Evolutionary conservation across 257 asterid species (phyloP).

Genomic region (Schizonepeta tenuifolia): DNA sequence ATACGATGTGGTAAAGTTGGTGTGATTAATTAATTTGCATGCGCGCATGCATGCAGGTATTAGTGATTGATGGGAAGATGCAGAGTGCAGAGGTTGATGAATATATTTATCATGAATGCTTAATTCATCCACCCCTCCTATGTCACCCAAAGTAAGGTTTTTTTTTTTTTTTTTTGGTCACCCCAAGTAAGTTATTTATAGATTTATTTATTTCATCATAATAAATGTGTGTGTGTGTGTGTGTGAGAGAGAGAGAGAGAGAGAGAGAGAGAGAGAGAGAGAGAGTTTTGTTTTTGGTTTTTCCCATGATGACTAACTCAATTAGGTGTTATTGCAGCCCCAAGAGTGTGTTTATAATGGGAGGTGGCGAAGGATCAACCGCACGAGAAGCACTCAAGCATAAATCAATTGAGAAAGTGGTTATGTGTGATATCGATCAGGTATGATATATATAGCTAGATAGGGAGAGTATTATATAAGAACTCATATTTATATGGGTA

Average conservation of each 20-base stretch:
- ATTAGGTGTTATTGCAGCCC: slow-evolving; percentile 52
- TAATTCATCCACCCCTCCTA: slow-evolving; percentile 90
- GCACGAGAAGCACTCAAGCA: slow-evolving; percentile 95
- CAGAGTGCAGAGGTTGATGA: slow-evolving; percentile 98
- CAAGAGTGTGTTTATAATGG: slow-evolving; percentile 77
- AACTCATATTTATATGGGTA: too few species aligned
- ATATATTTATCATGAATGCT: slow-evolving; percentile 93
- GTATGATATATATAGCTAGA: too few species aligned
- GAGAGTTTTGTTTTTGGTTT: too few species aligned
- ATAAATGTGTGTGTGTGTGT: too few species aligned
- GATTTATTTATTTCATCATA: too few species aligned
- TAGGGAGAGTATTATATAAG: too few species aligned
- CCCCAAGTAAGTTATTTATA: too few species aligned
- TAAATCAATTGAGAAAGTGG: slow-evolving; percentile 73
- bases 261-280: too few species aligned
- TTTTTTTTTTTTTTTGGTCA: too few species aligned
- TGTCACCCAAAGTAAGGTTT: slow-evolving; percentile 44
- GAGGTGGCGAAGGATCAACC: slow-evolving; percentile 98
- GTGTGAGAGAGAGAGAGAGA: too few species aligned
- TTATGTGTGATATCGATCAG: slow-evolving; percentile 97
- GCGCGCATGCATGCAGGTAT: slow-evolving; percentile 48
- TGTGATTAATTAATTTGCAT: not conserved
- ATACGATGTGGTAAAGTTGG: too few species aligned
- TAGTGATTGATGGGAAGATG: slow-evolving; percentile 99
- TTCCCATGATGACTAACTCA: not conserved